Evolutionary conservation across 495 filamentous ascomycete species (phyloP).

Genomic region (Penicillium canariense): DNA sequence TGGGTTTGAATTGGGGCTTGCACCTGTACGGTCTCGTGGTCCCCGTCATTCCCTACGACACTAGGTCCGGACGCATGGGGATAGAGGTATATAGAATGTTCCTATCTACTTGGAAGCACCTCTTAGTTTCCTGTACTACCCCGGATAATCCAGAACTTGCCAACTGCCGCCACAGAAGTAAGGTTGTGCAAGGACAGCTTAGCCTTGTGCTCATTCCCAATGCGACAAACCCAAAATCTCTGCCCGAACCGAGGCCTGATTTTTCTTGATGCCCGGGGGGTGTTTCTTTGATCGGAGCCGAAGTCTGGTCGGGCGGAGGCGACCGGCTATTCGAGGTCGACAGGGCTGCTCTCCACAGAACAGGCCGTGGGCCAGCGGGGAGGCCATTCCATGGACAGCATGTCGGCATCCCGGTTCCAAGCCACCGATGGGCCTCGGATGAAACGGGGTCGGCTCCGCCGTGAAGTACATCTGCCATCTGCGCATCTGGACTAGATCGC

Average conservation of each 20-base stretch:
- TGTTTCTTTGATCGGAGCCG: neutral
- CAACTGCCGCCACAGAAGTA: too few species aligned
- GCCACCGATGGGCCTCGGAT: neutral
- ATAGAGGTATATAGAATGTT: neutral
- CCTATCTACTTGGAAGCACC: too few species aligned
- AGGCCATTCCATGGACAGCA: constrained; percentile 3
- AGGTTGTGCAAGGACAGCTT: neutral
- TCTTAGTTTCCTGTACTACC: too few species aligned
- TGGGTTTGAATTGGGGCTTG: neutral
- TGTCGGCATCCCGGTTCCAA: constrained; percentile 13
- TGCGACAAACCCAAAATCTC: neutral
- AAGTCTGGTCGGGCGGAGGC: neutral
- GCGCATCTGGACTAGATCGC: too few species aligned
- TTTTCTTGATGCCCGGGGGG: too few species aligned
- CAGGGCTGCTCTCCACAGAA: constrained; percentile 5
- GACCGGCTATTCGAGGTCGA: neutral
- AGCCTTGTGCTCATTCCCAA: neutral
- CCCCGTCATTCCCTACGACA: neutral
- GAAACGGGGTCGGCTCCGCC: neutral
- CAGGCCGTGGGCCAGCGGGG: neutral
- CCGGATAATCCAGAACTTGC: too few species aligned
- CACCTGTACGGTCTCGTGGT: neutral
- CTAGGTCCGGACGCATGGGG: neutral
- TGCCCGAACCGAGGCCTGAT: neutral
- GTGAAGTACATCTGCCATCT: too few species aligned